These are phyloP conservation scores for Colletotrichum cuscutae DNA, from an alignment of 2,329 filamentous ascomycete genomes.

Conservation along the genomic window DNA sequence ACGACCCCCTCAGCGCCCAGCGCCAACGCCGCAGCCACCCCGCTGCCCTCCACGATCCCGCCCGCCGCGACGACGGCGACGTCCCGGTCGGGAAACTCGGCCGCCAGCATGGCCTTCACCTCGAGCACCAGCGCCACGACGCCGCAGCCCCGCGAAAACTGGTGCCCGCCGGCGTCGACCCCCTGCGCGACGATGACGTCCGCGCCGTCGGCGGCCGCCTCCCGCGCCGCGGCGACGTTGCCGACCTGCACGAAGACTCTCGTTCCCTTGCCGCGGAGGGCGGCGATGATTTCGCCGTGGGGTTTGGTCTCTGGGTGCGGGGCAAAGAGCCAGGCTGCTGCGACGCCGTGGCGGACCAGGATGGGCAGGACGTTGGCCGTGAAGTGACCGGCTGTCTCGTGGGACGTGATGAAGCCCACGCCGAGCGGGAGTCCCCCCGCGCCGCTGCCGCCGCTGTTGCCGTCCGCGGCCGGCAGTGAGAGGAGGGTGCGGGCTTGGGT, in stretches of 20 bases:
- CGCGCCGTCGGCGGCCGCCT: conserved; percentile 57
- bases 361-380: conserved; percentile 58
- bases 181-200: conserved; percentile 73
- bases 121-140: conserved; percentile 69
- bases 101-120: conserved; percentile 57
- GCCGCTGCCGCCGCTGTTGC: neutral
- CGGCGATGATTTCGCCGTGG: conserved; percentile 48
- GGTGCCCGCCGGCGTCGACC: conserved; percentile 72
- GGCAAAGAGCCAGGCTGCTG: conserved; percentile 75
- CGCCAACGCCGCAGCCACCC: conserved; percentile 64
- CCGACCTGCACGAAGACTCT: conserved; percentile 71
- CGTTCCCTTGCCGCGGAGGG: conserved; percentile 48
- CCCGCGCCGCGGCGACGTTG: conserved; percentile 64
- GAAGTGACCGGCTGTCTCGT: conserved; percentile 52
- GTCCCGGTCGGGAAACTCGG: conserved; percentile 46
- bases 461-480: conserved; percentile 31
- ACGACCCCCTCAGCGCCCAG: conserved; percentile 58
- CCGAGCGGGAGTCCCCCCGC: conserved; percentile 58
- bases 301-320: conserved; percentile 56
- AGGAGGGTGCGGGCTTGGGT: conserved; percentile 42
- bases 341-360: conserved; percentile 62
- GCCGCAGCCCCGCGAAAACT: conserved; percentile 63
- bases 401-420: conserved; percentile 71
- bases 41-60: conserved; percentile 66
- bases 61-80: conserved; percentile 66